Base-by-base conservation (phyloP, 1,139 yeast species). In the Candida neerlandica region DNA sequence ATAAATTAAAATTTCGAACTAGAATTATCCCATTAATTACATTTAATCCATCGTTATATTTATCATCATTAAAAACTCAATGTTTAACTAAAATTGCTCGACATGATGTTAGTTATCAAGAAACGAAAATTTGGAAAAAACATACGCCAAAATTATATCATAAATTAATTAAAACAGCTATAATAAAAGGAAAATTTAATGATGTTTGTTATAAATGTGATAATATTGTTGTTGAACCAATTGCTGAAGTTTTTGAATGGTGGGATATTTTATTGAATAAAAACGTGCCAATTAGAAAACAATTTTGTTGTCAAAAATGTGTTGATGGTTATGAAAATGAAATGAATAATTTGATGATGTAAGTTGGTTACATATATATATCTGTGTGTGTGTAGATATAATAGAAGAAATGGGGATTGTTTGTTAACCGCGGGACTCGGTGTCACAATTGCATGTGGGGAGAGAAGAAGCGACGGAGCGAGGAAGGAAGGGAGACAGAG, bases 171-270 rank as follows among this genome's bases (percentile, higher is more conserved):
- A 67, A 68, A 1, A 56, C 59, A 38, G 79, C 80, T 0, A 75
- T 75, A n/a, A 54, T 66, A 19, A 69, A 67, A 48, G 80, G 80
- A 0, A 67, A 69, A 45, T 75, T 63, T 50, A 54, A 61, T 12
- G 77, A 74, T 47, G 60, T 58, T 1, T 76, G 81, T 54, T 62
- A 67, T 41, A 71, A 69, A 53, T 76, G 81, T 58, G 55, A 61
- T 6, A 54, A 58, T 18, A 62, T 70, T 15, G 62, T 72, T 1
- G 78, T 74, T 2, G 78, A 75, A 37, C 77, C 80, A 1, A 62
- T 62, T 39, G 79, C 78, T 0, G 77, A 75, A 51, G 71, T 70
- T 0, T 57, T 64, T 39, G 81, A 76, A 53, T 76, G 81, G 81
- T 76, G 80, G 80, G 75, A 76, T 51, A 62, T 74, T 26, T 59